Percentiles rank a stretch among this genome's conserved stretches.
Conservation (phyloP, 2,329 filamentous ascomycete species). For the Microsporum audouinii region DNA sequence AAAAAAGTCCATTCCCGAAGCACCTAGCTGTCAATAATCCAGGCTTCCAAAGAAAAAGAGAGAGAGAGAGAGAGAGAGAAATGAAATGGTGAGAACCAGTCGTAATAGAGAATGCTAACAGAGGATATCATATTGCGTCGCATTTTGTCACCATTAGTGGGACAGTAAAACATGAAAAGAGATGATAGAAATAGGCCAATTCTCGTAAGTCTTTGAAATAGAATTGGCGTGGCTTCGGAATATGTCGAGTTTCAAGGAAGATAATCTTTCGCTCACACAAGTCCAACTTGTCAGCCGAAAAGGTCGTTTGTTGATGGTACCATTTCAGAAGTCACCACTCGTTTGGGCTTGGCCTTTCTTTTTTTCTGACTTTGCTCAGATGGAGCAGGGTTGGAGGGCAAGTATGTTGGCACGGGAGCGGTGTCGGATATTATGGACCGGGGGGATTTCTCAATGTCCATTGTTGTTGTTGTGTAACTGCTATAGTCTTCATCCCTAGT, state of each 20-base stretch:
- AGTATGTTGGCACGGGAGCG: not conserved
- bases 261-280: not conserved
- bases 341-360: conserved; percentile 6
- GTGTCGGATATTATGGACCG: not conserved
- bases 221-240: not conserved
- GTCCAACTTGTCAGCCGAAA: conserved; percentile 6
- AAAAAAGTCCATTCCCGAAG: not conserved
- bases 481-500: conserved; percentile 2
- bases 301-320: conserved; percentile 11
- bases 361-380: not conserved
- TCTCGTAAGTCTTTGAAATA: not conserved
- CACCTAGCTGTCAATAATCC: not conserved
- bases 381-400: not conserved
- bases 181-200: not conserved
- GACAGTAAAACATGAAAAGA: not conserved
- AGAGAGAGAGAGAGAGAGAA: not conserved
- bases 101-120: not conserved
- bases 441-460: not conserved
- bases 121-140: not conserved
- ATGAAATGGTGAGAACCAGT: not conserved
- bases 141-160: not conserved
- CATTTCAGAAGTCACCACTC: conserved; percentile 11
- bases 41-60: not conserved
- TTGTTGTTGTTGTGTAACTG: not conserved
- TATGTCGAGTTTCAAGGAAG: not conserved